These are phyloP conservation scores for Pythium coloratum DNA, from an alignment of 352 stramenopile species.

Conservation along the genomic window DNA sequence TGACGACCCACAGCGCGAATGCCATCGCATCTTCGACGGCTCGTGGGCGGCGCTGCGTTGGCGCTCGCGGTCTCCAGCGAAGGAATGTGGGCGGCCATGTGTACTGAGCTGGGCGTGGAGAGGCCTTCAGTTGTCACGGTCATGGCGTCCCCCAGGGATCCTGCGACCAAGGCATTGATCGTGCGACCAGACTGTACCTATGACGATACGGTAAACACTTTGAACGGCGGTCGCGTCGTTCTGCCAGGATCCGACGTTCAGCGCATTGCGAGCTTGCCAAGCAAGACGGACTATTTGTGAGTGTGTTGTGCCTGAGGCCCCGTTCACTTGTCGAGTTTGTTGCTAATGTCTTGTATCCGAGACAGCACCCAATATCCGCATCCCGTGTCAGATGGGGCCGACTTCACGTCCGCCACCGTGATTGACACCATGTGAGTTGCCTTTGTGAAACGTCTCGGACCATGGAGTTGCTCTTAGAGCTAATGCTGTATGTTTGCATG, in stretches of 20 bases:
- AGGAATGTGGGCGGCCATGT: background rate
- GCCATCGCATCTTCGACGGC: background rate
- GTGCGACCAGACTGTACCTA: background rate
- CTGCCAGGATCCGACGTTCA: background rate
- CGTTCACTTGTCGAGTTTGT: background rate
- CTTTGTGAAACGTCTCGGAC: background rate
- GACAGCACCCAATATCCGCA: background rate
- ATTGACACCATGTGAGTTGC: background rate
- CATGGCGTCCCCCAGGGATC: background rate
- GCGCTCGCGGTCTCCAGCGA: background rate
- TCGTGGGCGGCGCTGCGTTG: background rate
- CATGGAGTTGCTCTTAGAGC: background rate
- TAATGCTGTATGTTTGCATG: background rate
- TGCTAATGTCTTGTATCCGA: background rate
- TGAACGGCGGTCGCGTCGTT: background rate
- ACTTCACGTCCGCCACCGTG: background rate
- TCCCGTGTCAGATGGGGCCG: background rate
- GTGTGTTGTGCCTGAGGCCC: background rate
- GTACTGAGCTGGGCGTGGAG: background rate
- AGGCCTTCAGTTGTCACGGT: background rate
- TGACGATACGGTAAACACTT: background rate
- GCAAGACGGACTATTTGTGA: background rate
- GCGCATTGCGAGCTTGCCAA: background rate
- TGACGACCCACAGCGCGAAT: background rate
- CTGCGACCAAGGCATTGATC: background rate